These are phyloP conservation scores for Tritrichomonas musculus DNA, from an alignment of 208 protist genomes.

Conservation along the genomic window DNA sequence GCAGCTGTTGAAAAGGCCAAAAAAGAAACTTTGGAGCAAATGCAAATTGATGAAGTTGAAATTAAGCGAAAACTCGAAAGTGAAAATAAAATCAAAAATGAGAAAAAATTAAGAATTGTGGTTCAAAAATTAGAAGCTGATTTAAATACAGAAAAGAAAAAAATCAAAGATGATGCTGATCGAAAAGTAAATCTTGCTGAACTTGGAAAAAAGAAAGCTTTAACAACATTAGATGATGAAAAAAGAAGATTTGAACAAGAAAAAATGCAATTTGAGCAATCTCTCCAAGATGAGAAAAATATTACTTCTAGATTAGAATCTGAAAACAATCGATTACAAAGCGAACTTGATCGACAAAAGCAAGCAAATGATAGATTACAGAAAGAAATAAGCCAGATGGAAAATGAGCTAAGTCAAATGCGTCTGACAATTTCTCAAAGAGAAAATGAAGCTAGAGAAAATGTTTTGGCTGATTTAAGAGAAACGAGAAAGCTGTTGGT, in stretches of 20 bases:
- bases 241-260: background rate
- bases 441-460: background rate
- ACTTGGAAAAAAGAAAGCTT: background rate
- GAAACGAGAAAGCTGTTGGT: background rate
- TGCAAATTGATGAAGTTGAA: background rate
- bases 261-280: background rate
- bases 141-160: background rate
- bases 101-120: conserved; percentile 1
- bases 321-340: background rate
- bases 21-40: background rate
- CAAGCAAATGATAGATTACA: background rate
- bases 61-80: background rate
- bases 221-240: background rate
- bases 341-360: background rate
- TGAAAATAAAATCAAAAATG: background rate
- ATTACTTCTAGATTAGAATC: background rate
- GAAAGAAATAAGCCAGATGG: background rate
- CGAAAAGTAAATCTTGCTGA: background rate
- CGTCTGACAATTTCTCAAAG: background rate
- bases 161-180: background rate
- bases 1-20: background rate
- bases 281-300: background rate
- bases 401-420: background rate
- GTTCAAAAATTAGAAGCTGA: conserved; percentile 7
- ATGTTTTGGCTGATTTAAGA: too few species aligned